Percentiles rank a stretch among this genome's conserved stretches.
Evolutionary conservation across 2,329 filamentous ascomycete species (phyloP).

Genomic region (Sclerotinia trifoliorum): DNA sequence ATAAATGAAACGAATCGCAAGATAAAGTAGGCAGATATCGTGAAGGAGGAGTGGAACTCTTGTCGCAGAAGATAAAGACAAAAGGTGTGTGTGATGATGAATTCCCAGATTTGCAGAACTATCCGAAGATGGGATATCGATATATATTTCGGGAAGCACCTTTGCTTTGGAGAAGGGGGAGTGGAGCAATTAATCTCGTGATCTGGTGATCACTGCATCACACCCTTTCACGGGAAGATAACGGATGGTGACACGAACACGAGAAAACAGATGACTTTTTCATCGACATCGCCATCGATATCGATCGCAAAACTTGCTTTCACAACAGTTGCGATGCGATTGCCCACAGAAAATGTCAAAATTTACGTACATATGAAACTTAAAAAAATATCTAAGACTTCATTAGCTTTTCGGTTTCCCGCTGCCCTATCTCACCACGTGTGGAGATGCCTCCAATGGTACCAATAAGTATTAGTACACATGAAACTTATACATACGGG

Average conservation of each 20-base stretch:
- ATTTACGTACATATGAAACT: constrained; percentile 2
- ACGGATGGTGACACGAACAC: constrained; percentile 4
- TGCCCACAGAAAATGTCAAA: neutral
- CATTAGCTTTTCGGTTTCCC: neutral
- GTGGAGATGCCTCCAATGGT: neutral
- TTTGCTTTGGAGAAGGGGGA: neutral
- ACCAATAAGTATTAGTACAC: neutral
- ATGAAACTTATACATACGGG: neutral
- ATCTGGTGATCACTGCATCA: constrained; percentile 17
- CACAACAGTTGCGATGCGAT: constrained; percentile 8
- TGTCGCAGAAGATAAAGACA: neutral
- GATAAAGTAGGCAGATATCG: neutral
- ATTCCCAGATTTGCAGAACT: neutral
- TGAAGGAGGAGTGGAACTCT: neutral
- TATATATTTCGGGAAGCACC: neutral
- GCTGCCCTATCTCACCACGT: neutral
- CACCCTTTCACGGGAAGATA: neutral
- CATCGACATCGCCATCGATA: neutral
- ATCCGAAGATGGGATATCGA: constrained; percentile 10
- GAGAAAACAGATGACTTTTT: neutral
- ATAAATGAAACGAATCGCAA: neutral
- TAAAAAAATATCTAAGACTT: constrained; percentile 11
- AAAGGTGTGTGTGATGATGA: constrained; percentile 3
- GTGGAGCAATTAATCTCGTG: constrained; percentile 16
- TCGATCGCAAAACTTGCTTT: constrained; percentile 14